Percentiles rank a stretch among this genome's conserved stretches.
phyloP scores from a whole-genome alignment of 306 rosid genomes.

The Lathyrus sativus region DNA sequence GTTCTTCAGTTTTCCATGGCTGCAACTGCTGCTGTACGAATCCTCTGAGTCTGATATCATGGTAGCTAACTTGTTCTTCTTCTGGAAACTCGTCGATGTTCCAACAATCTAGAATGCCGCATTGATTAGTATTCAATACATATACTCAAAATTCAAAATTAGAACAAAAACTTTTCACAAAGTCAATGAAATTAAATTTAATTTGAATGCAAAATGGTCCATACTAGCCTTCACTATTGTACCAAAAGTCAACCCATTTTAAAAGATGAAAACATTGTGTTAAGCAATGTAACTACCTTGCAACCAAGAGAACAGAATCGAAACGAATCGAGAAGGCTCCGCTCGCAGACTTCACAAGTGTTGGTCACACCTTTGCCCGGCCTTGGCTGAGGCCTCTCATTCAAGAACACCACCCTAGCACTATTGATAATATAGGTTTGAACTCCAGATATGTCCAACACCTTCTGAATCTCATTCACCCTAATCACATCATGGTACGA shows the following conservation, averaged over 20 bases:
- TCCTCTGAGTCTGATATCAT: constrained; percentile 81
- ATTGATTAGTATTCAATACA: constrained; percentile 31
- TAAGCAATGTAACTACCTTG: constrained; percentile 58
- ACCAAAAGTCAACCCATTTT: constrained; percentile 42
- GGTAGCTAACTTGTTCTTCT: constrained; percentile 46
- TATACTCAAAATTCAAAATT: background rate
- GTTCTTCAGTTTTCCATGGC: constrained; percentile 54
- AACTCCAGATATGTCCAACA: constrained; percentile 78
- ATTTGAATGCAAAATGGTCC: constrained; percentile 9
- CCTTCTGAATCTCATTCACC: constrained; percentile 92
- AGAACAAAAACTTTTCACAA: constrained; percentile 5
- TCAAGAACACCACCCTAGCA: constrained; percentile 44
- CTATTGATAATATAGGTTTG: constrained; percentile 53
- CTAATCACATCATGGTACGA: constrained; percentile 95
- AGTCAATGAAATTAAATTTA: constrained; percentile 9
- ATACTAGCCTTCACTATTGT: background rate
- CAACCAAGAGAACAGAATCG: constrained; percentile 94
- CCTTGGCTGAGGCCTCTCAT: constrained; percentile 45
- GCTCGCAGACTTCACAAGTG: constrained; percentile 93
- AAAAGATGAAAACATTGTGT: background rate
- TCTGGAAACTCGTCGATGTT: constrained; percentile 56
- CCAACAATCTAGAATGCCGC: constrained; percentile 62
- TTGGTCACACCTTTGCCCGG: constrained; percentile 77
- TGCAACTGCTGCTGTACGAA: constrained; percentile 72
- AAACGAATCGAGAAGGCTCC: constrained; percentile 91